Conservation (phyloP, 179 eudicot genomes). For the Patellifolia procumbens region DNA sequence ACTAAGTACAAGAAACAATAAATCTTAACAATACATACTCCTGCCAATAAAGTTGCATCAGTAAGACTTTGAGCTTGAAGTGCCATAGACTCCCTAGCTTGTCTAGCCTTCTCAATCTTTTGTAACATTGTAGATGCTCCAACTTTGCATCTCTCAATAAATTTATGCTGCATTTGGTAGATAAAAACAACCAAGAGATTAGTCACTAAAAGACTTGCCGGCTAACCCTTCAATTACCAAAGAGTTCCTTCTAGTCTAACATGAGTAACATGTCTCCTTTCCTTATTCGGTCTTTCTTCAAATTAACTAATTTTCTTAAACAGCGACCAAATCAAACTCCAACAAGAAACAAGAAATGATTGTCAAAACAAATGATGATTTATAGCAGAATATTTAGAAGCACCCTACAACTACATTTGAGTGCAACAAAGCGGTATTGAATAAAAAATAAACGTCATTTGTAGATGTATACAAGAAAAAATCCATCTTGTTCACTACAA, state of each 20-base stretch:
- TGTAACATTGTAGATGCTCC: constrained; percentile 82
- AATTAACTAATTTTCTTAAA: neutral
- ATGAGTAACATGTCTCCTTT: neutral
- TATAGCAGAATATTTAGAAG: neutral
- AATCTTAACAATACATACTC: constrained; percentile 38
- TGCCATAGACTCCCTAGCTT: constrained; percentile 70
- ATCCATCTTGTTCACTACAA: neutral
- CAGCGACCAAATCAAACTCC: neutral
- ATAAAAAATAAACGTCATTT: neutral
- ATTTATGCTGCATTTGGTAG: constrained; percentile 68
- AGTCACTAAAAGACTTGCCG: neutral
- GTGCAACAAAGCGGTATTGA: neutral
- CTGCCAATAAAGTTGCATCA: constrained; percentile 58
- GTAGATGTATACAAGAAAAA: neutral
- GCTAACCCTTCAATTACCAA: neutral
- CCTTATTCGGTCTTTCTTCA: neutral
- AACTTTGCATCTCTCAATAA: constrained; percentile 85
- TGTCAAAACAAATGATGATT: neutral
- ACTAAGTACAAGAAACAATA: neutral
- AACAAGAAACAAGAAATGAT: neutral
- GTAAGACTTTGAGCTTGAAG: constrained; percentile 57
- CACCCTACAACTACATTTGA: too few species aligned
- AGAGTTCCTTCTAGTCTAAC: neutral
- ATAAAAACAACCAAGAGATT: constrained; percentile 12
- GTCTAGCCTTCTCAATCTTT: constrained; percentile 86